These are phyloP conservation scores for Penicillium manginii DNA, from an alignment of 495 filamentous ascomycete species.

Conservation along the genomic window DNA sequence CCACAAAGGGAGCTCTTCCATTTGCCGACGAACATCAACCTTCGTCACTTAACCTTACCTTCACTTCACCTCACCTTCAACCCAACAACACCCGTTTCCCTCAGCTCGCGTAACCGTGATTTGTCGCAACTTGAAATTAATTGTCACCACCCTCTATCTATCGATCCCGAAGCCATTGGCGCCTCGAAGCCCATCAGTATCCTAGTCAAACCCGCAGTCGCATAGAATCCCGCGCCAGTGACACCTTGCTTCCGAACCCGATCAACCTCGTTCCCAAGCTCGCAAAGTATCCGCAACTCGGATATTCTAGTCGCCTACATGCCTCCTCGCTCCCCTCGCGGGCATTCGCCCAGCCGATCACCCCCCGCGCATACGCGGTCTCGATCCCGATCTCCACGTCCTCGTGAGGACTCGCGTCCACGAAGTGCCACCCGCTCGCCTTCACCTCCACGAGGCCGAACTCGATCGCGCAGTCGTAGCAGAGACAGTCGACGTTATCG, in stretches of 20 bases:
- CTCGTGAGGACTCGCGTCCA: conserved; percentile 45
- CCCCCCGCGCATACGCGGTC: conserved; percentile 12
- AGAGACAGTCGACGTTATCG: conserved; percentile 41
- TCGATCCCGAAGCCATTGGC: no score
- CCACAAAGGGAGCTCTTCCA: no score
- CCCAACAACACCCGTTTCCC: no score
- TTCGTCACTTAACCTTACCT: no score
- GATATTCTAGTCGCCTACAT: conserved; percentile 14
- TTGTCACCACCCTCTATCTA: no score
- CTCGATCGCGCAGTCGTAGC: conserved; percentile 52
- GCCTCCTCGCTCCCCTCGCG: conserved; percentile 28
- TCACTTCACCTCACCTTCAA: no score
- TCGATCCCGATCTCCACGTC: conserved; percentile 42
- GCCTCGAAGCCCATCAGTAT: no score
- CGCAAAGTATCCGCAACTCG: background rate
- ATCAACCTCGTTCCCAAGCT: background rate
- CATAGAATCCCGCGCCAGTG: no score
- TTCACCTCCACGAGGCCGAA: conserved; percentile 44
- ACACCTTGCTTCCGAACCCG: background rate
- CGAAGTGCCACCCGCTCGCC: conserved; percentile 42
- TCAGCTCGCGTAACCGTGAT: no score
- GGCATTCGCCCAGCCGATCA: conserved; percentile 28
- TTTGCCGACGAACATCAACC: no score
- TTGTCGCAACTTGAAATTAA: no score
- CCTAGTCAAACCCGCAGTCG: background rate